Evolutionary conservation across 23 red algal species (phyloP).

Genomic region (Gracilaria vermiculophylla): DNA sequence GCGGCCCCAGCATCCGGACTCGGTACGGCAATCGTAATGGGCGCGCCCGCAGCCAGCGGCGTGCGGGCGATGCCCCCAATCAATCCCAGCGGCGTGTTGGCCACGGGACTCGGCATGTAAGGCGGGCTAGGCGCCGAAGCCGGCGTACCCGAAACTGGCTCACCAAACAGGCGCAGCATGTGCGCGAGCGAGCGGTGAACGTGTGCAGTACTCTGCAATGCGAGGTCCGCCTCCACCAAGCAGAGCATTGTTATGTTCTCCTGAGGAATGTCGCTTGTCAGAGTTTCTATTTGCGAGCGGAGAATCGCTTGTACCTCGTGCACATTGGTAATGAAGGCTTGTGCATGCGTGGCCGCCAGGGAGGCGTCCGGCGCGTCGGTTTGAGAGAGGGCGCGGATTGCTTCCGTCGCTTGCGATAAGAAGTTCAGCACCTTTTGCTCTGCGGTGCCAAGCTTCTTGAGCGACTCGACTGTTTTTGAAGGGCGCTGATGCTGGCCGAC

Average conservation of each 20-base stretch:
- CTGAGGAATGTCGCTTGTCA: conserved; percentile 20
- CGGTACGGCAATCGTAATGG: conserved; percentile 59
- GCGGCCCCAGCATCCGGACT: conserved; percentile 26
- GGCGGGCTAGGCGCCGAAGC: conserved; percentile 26
- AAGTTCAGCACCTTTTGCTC: conserved; percentile 42
- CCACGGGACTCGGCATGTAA: conserved; percentile 50
- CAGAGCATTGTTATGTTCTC: conserved; percentile 38
- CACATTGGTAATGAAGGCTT: conserved; percentile 31
- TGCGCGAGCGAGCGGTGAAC: conserved; percentile 36
- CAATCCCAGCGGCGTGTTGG: conserved; percentile 25
- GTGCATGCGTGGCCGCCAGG: not conserved
- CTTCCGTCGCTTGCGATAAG: conserved; percentile 15
- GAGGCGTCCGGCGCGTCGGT: conserved; percentile 7
- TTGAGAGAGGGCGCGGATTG: conserved; percentile 32
- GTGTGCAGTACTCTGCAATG: conserved; percentile 49
- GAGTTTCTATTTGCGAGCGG: conserved; percentile 17
- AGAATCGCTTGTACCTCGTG: conserved; percentile 35
- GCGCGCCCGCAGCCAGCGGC: conserved; percentile 16
- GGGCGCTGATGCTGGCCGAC: conserved; percentile 15
- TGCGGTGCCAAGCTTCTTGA: conserved; percentile 1
- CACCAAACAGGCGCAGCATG: conserved; percentile 6
- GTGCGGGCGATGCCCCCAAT: conserved; percentile 35
- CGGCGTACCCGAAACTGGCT: conserved; percentile 5
- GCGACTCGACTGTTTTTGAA: conserved; percentile 4
- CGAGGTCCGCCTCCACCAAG: conserved; percentile 49